Evolutionary conservation across 2,329 filamentous ascomycete genomes (phyloP).

Genomic region (Penicillium sp.): DNA sequence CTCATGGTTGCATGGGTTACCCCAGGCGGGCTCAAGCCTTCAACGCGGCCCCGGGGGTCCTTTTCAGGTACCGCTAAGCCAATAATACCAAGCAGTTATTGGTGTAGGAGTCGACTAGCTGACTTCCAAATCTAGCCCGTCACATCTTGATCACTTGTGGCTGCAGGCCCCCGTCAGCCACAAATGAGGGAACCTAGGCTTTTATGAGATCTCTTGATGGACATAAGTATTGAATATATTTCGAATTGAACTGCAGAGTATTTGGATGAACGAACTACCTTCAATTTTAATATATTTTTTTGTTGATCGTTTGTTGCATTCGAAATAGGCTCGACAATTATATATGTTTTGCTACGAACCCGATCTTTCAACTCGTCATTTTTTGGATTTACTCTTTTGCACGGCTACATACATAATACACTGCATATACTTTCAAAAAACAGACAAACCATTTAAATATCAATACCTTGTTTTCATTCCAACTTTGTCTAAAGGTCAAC

Average conservation of each 20-base stretch:
- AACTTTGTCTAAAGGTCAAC: no score
- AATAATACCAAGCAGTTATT: slow-evolving; percentile 3
- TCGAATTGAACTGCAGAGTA: neutral
- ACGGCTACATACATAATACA: neutral
- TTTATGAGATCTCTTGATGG: neutral
- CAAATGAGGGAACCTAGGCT: neutral
- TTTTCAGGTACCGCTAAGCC: slow-evolving; percentile 1
- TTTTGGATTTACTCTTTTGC: neutral
- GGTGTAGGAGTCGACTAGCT: neutral
- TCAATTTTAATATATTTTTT: neutral
- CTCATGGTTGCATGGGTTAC: neutral
- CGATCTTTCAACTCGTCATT: neutral
- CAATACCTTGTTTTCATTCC: neutral
- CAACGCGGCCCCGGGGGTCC: neutral
- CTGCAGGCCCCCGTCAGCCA: slow-evolving; percentile 3
- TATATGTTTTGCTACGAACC: neutral
- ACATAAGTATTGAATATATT: neutral
- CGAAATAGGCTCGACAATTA: neutral
- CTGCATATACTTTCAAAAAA: neutral
- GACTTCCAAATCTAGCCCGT: neutral
- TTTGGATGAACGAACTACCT: neutral
- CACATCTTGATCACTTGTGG: neutral
- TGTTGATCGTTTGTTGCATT: neutral
- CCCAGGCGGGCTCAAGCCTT: slow-evolving; percentile 6
- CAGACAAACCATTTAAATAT: neutral